A percentile compares a stretch with the other conserved stretches of the same genome.
Evolutionary conservation across 148 eudicot genomes (phyloP).

Genomic region (Persicaria tinctoria): DNA sequence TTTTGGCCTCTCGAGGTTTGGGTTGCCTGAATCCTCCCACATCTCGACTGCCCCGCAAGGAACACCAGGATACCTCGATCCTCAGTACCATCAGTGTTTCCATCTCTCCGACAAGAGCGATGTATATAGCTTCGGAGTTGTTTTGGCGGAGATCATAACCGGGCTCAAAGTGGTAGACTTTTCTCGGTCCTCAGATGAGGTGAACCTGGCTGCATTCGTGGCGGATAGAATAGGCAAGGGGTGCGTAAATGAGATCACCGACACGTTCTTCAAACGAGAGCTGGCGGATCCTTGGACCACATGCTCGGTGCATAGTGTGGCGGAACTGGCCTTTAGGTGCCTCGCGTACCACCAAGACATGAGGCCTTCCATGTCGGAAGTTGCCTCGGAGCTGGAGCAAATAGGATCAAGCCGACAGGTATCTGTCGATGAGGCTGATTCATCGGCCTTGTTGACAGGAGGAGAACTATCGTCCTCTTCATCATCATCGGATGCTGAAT

Average conservation of each 20-base stretch:
- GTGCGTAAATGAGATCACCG: conserved; percentile 20
- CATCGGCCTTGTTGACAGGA: conserved; percentile 50
- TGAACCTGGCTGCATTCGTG: conserved; percentile 49
- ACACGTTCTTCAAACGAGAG: conserved; percentile 19
- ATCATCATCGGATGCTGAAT: conserved; percentile 13
- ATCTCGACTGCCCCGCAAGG: conserved; percentile 75
- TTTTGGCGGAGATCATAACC: conserved; percentile 62
- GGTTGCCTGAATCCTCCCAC: conserved; percentile 48
- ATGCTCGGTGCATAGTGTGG: conserved; percentile 62
- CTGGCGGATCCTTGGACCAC: conserved; percentile 75
- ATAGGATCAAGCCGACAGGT: conserved; percentile 51
- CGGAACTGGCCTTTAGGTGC: conserved; percentile 78
- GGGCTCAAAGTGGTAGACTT: conserved; percentile 56
- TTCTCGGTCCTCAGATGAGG: conserved; percentile 35
- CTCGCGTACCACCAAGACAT: conserved; percentile 71
- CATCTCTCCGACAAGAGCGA: conserved; percentile 64
- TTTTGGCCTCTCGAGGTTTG: conserved; percentile 68
- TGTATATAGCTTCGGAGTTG: conserved; percentile 67
- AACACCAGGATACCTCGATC: conserved; percentile 70
- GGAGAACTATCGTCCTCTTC: conserved; percentile 35
- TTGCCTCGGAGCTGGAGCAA: conserved; percentile 68
- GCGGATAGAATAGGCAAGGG: conserved; percentile 39
- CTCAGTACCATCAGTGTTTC: conserved; percentile 63
- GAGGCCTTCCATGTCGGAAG: conserved; percentile 87
- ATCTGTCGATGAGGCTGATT: conserved; percentile 21